phyloP scores from a whole-genome alignment of 192 early-diverging fungal genomes.

The Coemansia sp. region DNA sequence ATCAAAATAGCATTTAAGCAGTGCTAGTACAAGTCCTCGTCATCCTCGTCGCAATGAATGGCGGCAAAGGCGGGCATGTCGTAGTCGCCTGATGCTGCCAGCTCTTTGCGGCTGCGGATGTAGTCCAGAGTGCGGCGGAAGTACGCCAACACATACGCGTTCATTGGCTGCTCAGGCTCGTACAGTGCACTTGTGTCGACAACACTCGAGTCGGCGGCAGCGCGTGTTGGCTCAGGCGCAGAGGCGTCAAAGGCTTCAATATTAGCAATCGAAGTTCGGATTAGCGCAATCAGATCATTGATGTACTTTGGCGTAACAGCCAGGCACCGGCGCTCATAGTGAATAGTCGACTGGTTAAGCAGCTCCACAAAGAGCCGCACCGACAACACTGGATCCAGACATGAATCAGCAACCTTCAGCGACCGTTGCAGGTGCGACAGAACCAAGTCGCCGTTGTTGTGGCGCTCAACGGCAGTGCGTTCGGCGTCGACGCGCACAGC shows the following conservation, averaged over 20 bases:
- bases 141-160: slow-evolving; percentile 68
- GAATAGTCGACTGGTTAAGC: slow-evolving; percentile 91
- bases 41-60: slow-evolving; percentile 45
- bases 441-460: slow-evolving; percentile 85
- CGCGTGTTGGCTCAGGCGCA: slow-evolving; percentile 54
- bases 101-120: slow-evolving; percentile 56
- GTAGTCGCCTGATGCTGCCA: slow-evolving; percentile 39
- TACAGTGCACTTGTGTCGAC: slow-evolving; percentile 64
- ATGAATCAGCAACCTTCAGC: slow-evolving; percentile 90
- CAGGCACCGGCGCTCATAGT: slow-evolving; percentile 90
- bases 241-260: slow-evolving; percentile 72
- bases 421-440: slow-evolving; percentile 92
- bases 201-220: slow-evolving; percentile 41
- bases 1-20: too few species aligned
- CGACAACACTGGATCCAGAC: slow-evolving; percentile 86
- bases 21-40: not conserved
- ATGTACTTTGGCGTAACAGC: slow-evolving; percentile 90
- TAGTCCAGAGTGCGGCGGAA: slow-evolving; percentile 70
- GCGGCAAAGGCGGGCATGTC: slow-evolving; percentile 52
- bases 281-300: slow-evolving; percentile 91
- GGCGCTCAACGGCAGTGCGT: slow-evolving; percentile 61
- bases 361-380: slow-evolving; percentile 97
- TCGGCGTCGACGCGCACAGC: slow-evolving; percentile 51
- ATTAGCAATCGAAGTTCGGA: slow-evolving; percentile 71
- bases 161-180: slow-evolving; percentile 60